Evolutionary conservation across 2,329 filamentous ascomycete genomes (phyloP).

Genomic region (Penicillium expansum): DNA sequence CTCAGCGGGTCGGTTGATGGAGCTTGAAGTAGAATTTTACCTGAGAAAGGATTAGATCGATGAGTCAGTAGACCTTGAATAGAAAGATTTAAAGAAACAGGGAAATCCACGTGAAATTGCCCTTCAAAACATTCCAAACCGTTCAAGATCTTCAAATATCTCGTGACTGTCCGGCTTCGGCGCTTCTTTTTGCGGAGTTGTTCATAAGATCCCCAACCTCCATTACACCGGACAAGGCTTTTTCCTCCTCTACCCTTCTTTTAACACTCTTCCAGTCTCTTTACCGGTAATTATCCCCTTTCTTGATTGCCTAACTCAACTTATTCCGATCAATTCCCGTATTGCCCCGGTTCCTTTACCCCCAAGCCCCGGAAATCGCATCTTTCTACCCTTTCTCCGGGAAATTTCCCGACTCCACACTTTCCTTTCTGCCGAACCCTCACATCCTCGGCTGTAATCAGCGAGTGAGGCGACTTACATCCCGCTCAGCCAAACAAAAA

Average conservation of each 20-base stretch:
- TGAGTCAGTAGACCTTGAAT: conserved; percentile 10
- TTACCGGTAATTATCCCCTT: conserved; percentile 19
- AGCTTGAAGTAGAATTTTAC: conserved; percentile 9
- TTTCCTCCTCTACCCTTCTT: conserved; percentile 18
- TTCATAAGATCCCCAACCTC: conserved; percentile 9
- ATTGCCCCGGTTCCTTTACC: conserved; percentile 14
- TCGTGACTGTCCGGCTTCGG: conserved; percentile 32
- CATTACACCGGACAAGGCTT: conserved; percentile 26
- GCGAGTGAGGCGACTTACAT: conserved; percentile 5
- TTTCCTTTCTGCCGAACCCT: conserved; percentile 37
- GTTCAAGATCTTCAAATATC: conserved; percentile 1
- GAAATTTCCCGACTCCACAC: conserved; percentile 26
- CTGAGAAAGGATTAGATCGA: conserved; percentile 6
- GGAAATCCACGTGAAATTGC: background rate
- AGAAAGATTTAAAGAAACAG: conserved; percentile 5
- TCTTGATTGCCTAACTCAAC: conserved; percentile 9
- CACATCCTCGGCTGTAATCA: conserved; percentile 34
- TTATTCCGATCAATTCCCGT: conserved; percentile 24
- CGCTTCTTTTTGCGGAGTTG: conserved; percentile 17
- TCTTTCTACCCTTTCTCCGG: conserved; percentile 6
- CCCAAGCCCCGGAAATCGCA: conserved; percentile 5
- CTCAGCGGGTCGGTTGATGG: conserved; percentile 19
- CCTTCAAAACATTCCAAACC: background rate
- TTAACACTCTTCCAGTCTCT: conserved; percentile 1
- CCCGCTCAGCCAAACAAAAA: conserved; percentile 24